Conservation (phyloP, 2,329 filamentous ascomycete genomes). For the Chaetomiaceae sp. region DNA sequence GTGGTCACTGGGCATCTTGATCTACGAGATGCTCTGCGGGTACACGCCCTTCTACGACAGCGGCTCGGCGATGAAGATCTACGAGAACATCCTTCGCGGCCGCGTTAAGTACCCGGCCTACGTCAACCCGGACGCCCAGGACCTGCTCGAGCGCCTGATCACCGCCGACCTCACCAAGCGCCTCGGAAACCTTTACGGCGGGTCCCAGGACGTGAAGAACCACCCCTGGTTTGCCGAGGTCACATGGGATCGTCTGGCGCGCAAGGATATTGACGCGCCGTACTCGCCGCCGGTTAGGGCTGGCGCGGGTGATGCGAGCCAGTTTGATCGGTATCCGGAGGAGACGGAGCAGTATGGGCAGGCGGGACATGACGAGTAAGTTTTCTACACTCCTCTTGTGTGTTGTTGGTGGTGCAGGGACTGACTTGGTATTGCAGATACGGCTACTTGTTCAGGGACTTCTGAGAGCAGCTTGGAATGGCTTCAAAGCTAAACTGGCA, state of each 20-base stretch:
- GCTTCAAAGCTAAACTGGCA: neutral
- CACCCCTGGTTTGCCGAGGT: slow-evolving; percentile 97
- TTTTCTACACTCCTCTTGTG: slow-evolving; percentile 26
- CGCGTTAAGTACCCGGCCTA: slow-evolving; percentile 96
- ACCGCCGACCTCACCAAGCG: slow-evolving; percentile 93
- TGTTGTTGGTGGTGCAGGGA: neutral
- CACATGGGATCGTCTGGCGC: slow-evolving; percentile 88
- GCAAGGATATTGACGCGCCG: slow-evolving; percentile 96
- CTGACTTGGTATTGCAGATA: slow-evolving; percentile 44
- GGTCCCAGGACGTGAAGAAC: slow-evolving; percentile 86
- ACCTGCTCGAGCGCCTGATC: slow-evolving; percentile 86
- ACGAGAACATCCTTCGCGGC: slow-evolving; percentile 96
- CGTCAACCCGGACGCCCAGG: slow-evolving; percentile 88
- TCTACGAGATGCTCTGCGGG: slow-evolving; percentile 98
- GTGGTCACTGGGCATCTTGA: slow-evolving; percentile 97
- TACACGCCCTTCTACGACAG: slow-evolving; percentile 99
- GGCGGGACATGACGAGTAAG: slow-evolving; percentile 77
- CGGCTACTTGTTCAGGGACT: slow-evolving; percentile 66
- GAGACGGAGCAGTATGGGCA: slow-evolving; percentile 89
- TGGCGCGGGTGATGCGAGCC: slow-evolving; percentile 88
- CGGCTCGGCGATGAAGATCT: slow-evolving; percentile 97
- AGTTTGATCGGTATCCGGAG: slow-evolving; percentile 97
- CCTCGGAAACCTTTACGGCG: slow-evolving; percentile 86
- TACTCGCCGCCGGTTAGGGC: slow-evolving; percentile 95
- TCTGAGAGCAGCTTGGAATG: slow-evolving; percentile 10